A percentile compares a stretch with the other conserved stretches of the same genome.
Conservation (phyloP, 23 red algal species). For the Pyropia yezoensis region DNA sequence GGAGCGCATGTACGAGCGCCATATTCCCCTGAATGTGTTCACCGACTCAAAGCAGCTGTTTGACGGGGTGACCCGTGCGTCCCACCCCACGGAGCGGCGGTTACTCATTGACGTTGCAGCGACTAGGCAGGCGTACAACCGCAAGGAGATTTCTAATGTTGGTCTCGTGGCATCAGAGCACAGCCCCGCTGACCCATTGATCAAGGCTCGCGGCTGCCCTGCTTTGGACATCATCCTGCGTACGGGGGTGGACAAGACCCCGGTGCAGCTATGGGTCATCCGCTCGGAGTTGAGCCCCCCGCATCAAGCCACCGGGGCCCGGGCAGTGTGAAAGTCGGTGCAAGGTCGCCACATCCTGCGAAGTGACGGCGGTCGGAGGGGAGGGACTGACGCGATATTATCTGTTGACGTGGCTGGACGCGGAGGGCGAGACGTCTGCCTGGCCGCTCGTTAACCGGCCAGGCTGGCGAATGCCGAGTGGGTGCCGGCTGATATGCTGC, state of each 20-base stretch:
- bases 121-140: slow-evolving; percentile 10
- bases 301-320: no score
- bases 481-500: no score
- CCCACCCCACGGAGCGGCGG: slow-evolving; percentile 16
- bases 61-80: slow-evolving; percentile 4
- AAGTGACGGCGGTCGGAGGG: no score
- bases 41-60: slow-evolving; percentile 22
- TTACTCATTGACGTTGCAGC: slow-evolving; percentile 21
- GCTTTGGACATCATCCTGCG: slow-evolving; percentile 8
- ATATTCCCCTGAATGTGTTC: slow-evolving; percentile 4
- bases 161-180: slow-evolving; percentile 2
- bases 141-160: slow-evolving; percentile 23
- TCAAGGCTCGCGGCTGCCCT: slow-evolving; percentile 1
- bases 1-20: not conserved
- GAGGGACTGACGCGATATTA: no score
- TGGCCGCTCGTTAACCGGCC: no score
- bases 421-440: no score
- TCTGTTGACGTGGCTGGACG: no score
- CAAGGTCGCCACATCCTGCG: no score
- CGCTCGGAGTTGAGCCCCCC: no score
- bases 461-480: no score
- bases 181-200: slow-evolving; percentile 9
- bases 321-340: no score
- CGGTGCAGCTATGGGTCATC: slow-evolving; percentile 5
- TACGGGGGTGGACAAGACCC: not conserved